These are phyloP conservation scores for Melastoma malabathricum DNA, from an alignment of 345 rosid species.

Conservation along the genomic window DNA sequence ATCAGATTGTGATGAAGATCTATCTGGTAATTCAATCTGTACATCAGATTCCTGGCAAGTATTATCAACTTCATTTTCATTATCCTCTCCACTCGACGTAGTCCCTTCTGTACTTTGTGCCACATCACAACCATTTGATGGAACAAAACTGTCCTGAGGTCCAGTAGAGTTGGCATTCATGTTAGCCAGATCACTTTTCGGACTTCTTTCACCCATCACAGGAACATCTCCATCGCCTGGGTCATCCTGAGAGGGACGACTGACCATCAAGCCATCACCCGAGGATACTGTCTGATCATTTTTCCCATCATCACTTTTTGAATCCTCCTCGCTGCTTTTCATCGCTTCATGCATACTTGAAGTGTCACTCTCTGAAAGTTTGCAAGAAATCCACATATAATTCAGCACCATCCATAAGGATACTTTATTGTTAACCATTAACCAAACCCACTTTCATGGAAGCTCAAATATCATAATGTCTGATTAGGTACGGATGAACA, in stretches of 20 bases:
- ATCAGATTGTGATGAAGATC: too few relatives aligned
- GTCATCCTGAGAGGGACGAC: conserved; percentile 2
- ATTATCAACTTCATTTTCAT: too few relatives aligned
- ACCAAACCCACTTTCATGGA: neutral
- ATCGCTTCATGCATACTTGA: too few relatives aligned
- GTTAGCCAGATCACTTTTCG: conserved; percentile 1
- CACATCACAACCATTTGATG: conserved; percentile 1
- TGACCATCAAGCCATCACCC: conserved; percentile 1
- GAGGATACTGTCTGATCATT: conserved; percentile 3
- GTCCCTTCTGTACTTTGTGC: conserved; percentile 5
- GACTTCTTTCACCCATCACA: neutral
- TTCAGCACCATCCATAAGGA: too few relatives aligned
- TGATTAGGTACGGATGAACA: neutral
- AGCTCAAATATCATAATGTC: neutral
- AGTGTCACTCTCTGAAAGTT: too few relatives aligned
- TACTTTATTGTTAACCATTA: too few relatives aligned
- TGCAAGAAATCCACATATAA: too few relatives aligned
- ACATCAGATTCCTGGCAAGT: too few relatives aligned
- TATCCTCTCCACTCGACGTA: neutral
- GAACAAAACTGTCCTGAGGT: neutral
- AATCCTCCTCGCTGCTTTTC: conserved; percentile 5
- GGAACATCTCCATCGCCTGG: neutral
- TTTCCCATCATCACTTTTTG: conserved; percentile 14
- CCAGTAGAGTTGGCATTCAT: conserved; percentile 8
- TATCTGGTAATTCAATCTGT: too few relatives aligned